Base-by-base conservation (phyloP, 148 eudicot genomes). In the Diospyros kaki region DNA sequence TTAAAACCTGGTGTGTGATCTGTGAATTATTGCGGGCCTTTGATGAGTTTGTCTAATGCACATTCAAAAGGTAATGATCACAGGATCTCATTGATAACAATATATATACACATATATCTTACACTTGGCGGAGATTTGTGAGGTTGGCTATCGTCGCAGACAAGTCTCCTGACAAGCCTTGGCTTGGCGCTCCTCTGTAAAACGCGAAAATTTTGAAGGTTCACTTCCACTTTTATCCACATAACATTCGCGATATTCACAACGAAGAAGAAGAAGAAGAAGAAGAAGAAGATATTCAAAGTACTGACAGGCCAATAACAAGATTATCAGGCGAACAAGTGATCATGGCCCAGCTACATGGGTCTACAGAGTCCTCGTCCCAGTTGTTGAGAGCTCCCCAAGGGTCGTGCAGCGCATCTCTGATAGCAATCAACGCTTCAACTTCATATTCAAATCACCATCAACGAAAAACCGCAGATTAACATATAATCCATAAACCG, bases 311-410 rank as follows among this genome's bases (percentile, higher is more conserved):
- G 78, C 83, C 89, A 81, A 82, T 84, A 62, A 92, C 99, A 46
- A 83, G 75, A 76, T 92, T 90, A 75, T 89, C 93, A 78, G 90
- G 73, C 6, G 93, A 92, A 70, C 99, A 95, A 84, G 97, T 90
- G 82, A 95, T 88, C 97, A 93, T 90, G 73, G 94, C 86, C 99
- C 99, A 95, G 72, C 97, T 92, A 80, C 99, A 95, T 58, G 99
- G 96, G 84, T 95, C 99, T 51, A 91, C 99, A 41, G 99, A 95
- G 81, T 88, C 87, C 72, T 95, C 93, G 83, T 95, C 99, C 99
- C 99, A 95, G 62, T 84, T 95, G 79, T 68, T 89, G 28, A 95
- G 72, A 75, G 81, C 96, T 66, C 91, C 89, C 81, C 86, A 85
- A 51, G 99, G 96, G 76, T 95, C 99, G 43, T 81, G 78, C 71